Base-by-base conservation (phyloP, 1,139 yeast genomes). In the Hyphopichia buzzinii region DNA sequence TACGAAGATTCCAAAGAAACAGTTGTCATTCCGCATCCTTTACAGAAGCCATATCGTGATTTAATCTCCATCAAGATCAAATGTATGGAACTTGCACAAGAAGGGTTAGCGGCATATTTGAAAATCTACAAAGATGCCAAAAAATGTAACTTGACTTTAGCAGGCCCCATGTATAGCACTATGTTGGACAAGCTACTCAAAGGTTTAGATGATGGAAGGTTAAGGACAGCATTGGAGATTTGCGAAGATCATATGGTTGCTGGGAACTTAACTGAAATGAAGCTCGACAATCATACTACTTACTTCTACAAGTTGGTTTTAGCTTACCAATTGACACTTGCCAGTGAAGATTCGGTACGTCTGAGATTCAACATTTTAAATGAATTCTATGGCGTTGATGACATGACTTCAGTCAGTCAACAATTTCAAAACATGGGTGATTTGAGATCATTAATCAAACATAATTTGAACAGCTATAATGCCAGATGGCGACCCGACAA, bases 231-330 rank as follows among this genome's bases (percentile, higher is more conserved):
- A 10, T 43, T 70, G 14, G 38, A 39, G 2, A 44, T 49, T 19
- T 53, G 64, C 33, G 74, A 70, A 41, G 42, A 50, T 10, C 43
- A 57, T 38, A 52, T 70, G 34, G 54, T 62, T 2, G 29, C 49
- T 4, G 70, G 66, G 2, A 64, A 56, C 40, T 55, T 62, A 52
- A 52, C 53, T n/a, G 67, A 65, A 33, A 47, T 49, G 8, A 47
- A 47, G 23, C 33, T 57, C 17, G 40, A 37, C 46, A 46, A 55
- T 17, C 46, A 48, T 22, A 35, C 61, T 12, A 58, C 56, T 33
- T 49, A 47, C 33, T 33, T 64, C 33, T 67, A 64, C 44, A 55
- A 55, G 36, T 39, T 57, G 15, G 47, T 49, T 10, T 46, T 59
- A 26, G 40, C 47, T 12, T 48, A 52, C 34, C 34, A 50, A 35